These are phyloP conservation scores for Neospermospora avenae DNA, from an alignment of 2,329 filamentous ascomycete genomes.

Conservation along the genomic window DNA sequence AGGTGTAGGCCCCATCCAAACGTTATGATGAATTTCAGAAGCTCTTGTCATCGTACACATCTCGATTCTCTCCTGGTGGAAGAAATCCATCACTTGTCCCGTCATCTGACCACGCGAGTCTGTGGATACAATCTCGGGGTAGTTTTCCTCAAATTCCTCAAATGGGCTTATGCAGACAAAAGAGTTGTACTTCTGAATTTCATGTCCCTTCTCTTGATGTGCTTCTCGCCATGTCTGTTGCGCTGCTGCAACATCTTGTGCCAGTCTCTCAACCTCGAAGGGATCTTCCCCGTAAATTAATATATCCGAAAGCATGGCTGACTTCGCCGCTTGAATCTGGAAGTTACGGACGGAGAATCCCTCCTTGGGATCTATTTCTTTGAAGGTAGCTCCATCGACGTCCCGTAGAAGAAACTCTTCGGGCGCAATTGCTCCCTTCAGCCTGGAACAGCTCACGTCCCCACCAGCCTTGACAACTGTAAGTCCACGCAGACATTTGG, in stretches of 20 bases:
- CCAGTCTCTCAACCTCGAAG: constrained; percentile 58
- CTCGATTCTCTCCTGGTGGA: constrained; percentile 81
- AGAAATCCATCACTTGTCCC: constrained; percentile 81
- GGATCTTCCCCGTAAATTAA: constrained; percentile 82
- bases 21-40: constrained; percentile 83
- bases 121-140: constrained; percentile 70
- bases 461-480: constrained; percentile 88
- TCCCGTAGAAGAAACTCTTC: constrained; percentile 69
- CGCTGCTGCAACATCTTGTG: constrained; percentile 67
- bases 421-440: constrained; percentile 84
- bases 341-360: constrained; percentile 97
- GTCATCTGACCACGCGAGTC: constrained; percentile 70
- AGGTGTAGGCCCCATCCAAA: constrained; percentile 86
- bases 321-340: constrained; percentile 89
- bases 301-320: constrained; percentile 85
- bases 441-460: constrained; percentile 66
- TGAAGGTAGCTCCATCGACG: constrained; percentile 50
- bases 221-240: constrained; percentile 72
- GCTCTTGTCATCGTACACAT: constrained; percentile 93
- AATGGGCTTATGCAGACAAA: constrained; percentile 71
- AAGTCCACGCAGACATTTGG: constrained; percentile 74
- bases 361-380: constrained; percentile 80
- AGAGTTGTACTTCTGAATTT: constrained; percentile 72
- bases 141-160: constrained; percentile 64
- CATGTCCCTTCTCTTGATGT: constrained; percentile 53